Conservation (phyloP, 306 rosid genomes). For the Cyclanthera cordifolia region DNA sequence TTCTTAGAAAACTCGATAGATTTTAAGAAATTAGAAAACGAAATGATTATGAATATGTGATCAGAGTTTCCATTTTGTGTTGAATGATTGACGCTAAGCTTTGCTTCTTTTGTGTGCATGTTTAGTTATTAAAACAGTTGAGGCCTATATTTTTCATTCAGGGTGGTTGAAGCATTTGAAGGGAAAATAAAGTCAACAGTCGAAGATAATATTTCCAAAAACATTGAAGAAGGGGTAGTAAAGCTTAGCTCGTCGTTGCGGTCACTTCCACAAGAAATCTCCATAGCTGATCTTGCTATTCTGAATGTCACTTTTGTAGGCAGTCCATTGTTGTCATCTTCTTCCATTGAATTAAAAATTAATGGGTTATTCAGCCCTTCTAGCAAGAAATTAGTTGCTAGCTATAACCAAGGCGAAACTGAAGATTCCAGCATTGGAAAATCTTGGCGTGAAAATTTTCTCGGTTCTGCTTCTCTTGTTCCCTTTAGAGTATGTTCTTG, state of each 20-base stretch:
- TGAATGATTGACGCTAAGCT: background rate
- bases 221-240: slow-evolving; percentile 47
- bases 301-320: slow-evolving; percentile 57
- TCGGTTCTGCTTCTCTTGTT: slow-evolving; percentile 43
- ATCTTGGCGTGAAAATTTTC: slow-evolving; percentile 50
- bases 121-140: background rate
- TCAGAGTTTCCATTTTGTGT: background rate
- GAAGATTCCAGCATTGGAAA: slow-evolving; percentile 24
- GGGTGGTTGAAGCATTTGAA: slow-evolving; percentile 52
- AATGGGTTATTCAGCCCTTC: slow-evolving; percentile 44
- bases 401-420: slow-evolving; percentile 19
- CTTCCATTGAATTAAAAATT: slow-evolving; percentile 48
- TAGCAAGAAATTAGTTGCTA: slow-evolving; percentile 21
- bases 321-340: slow-evolving; percentile 44
- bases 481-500: slow-evolving; percentile 46
- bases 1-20: background rate
- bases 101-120: background rate
- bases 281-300: slow-evolving; percentile 33
- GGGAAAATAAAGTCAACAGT: slow-evolving; percentile 48
- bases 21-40: background rate
- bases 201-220: slow-evolving; percentile 51
- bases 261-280: slow-evolving; percentile 49
- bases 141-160: slow-evolving; percentile 22
- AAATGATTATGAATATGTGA: background rate
- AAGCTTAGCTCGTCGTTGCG: slow-evolving; percentile 42